Base-by-base conservation (phyloP, 768 basidiomycete genomes). In the Mycena indigotica region DNA sequence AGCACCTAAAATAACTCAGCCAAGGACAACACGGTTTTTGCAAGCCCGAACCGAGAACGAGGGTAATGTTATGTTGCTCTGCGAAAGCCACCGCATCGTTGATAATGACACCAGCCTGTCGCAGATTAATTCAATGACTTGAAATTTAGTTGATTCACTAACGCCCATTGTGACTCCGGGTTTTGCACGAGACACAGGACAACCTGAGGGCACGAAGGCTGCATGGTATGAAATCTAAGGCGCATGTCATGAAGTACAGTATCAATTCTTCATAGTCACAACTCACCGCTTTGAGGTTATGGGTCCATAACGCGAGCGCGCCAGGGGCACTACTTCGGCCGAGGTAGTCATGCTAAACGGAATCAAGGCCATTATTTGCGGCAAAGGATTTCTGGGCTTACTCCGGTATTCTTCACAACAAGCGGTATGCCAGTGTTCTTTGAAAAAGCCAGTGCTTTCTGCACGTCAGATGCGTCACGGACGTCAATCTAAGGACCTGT, bases 371-470 rank as follows among this genome's bases (percentile, higher is more conserved):
- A 8, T 21, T 3, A 12, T 13, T 24, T 15, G 23, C 21, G 4
- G 35, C 16, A 50, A 35, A 46, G 5, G 26, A 39, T 13, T 40
- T 23, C 19, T 19, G 28, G n/a, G 53, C 58, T 39, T 30, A 68
- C 67, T 26, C 72, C 72, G 13, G 71, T 71, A 53, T 73, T 73
- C 51, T 73, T 72, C 19, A 73, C 67, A 4, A 66, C 66, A 10
- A 73, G 49, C 4, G 68, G 68, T 8, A 69, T 61, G 28, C 63
- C 55, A 3, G 64, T 66, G 25, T 48, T 30, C 28, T 65, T 64
- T 4, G 70, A 64, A 58, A 73, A 73, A 4, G 29, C 54, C 16
- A 72, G 66, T 1, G 72, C 69, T 1, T 60, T 60, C 29, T 62
- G 55, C 4, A 72, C 67, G 51, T 73, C 71, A 8, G 50, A 35